These are phyloP conservation scores for Aaosphaeria arxii DNA, from an alignment of 2,329 filamentous ascomycete genomes.

Conservation along the genomic window DNA sequence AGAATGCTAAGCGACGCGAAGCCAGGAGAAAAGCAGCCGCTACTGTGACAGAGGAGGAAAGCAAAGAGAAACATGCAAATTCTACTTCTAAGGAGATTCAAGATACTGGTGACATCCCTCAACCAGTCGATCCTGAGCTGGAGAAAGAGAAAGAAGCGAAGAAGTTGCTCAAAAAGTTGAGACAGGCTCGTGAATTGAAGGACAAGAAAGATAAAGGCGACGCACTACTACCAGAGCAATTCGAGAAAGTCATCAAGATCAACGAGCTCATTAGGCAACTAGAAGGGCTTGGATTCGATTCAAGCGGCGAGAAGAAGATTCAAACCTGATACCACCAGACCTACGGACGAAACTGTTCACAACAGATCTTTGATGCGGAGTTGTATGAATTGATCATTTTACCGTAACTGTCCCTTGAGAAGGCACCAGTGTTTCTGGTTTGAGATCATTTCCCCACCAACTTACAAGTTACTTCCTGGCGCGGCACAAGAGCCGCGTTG, in stretches of 20 bases:
- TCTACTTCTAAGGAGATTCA: constrained; percentile 3
- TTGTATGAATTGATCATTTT: no score
- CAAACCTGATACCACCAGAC: constrained; percentile 19
- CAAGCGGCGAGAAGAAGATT: constrained; percentile 65
- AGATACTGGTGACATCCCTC: constrained; percentile 6
- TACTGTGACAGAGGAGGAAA: constrained; percentile 42
- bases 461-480: no score
- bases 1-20: constrained; percentile 81
- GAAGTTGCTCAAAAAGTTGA: constrained; percentile 89
- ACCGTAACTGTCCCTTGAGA: no score
- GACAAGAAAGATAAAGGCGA: constrained; percentile 88
- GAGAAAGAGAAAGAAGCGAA: constrained; percentile 92
- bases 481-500: no score
- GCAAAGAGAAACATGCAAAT: constrained; percentile 47
- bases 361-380: no score
- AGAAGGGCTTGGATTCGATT: constrained; percentile 78
- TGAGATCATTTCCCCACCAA: no score
- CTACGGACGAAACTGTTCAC: not conserved
- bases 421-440: no score
- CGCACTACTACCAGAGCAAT: constrained; percentile 83
- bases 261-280: constrained; percentile 88
- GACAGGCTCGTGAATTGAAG: constrained; percentile 86
- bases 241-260: constrained; percentile 97
- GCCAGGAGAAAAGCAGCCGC: constrained; percentile 59
- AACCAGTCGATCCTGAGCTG: constrained; percentile 59